These are phyloP conservation scores for Cladorrhinum sp. DNA, from an alignment of 2,329 filamentous ascomycete genomes.

Conservation along the genomic window DNA sequence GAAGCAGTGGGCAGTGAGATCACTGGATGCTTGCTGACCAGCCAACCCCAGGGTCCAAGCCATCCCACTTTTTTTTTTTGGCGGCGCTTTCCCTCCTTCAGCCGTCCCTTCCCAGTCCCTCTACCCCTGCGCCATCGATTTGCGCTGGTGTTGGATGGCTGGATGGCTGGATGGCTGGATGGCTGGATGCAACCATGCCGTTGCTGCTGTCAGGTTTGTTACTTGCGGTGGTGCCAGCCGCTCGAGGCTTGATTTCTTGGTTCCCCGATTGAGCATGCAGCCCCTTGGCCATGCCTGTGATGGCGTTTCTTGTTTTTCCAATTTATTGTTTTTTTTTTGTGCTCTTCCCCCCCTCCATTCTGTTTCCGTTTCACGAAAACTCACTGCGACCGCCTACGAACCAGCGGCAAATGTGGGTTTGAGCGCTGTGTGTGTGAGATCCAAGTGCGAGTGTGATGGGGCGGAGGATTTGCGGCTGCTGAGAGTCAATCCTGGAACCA, in stretches of 20 bases:
- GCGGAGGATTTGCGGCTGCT: conserved; percentile 2
- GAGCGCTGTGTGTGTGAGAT: background rate
- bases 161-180: no score
- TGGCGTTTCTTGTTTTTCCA: background rate
- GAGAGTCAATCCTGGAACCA: conserved; percentile 12
- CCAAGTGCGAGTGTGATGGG: background rate
- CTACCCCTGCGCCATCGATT: background rate
- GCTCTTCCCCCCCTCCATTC: background rate
- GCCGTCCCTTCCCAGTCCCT: background rate
- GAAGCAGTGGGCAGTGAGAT: background rate
- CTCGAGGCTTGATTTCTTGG: conserved; percentile 2
- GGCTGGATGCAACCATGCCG: no score
- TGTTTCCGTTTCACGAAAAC: background rate
- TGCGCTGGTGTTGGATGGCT: background rate
- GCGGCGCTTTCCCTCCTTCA: conserved; percentile 3
- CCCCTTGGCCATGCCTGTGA: background rate
- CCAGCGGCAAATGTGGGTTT: background rate
- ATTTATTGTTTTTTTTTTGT: background rate
- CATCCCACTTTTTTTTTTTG: conserved; percentile 2
- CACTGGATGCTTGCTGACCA: background rate
- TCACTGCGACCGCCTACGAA: no score
- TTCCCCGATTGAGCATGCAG: background rate
- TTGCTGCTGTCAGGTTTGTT: background rate
- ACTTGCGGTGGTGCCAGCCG: background rate
- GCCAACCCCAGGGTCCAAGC: conserved; percentile 4